Conservation (phyloP, 148 eudicot species). For the Diospyros lotus region DNA sequence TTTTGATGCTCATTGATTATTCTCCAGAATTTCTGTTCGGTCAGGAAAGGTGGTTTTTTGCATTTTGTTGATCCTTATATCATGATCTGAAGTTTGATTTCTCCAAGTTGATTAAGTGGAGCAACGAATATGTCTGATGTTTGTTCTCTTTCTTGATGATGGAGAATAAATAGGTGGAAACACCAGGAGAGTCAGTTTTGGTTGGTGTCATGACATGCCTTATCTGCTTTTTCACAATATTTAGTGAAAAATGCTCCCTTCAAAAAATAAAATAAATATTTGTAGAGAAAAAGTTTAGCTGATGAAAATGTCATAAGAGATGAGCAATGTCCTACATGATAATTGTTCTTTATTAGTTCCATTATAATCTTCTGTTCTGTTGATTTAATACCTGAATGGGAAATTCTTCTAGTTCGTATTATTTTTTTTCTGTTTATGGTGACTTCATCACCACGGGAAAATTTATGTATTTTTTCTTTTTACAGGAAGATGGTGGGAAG, state of each 20-base stretch:
- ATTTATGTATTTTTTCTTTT: conserved; percentile 11
- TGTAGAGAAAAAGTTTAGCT: background rate
- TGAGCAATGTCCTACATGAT: background rate
- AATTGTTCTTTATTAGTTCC: background rate
- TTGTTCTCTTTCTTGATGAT: conserved; percentile 1
- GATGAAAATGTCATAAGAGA: background rate
- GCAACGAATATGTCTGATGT: background rate
- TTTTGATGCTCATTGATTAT: background rate
- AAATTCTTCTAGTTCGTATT: background rate
- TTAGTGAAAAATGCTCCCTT: background rate
- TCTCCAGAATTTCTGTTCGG: background rate
- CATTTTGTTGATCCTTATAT: background rate
- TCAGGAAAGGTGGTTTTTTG: background rate
- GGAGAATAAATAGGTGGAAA: background rate
- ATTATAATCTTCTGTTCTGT: background rate
- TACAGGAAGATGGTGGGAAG: conserved; percentile 87
- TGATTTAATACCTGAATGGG: background rate
- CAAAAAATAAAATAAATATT: no score
- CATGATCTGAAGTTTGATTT: background rate
- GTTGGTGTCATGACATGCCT: background rate
- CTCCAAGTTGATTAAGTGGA: background rate
- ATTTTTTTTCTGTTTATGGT: background rate
- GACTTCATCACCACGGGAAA: background rate
- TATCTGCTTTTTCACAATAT: background rate
- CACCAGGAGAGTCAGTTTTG: background rate